Percentiles rank a stretch among this genome's conserved stretches.
phyloP scores from a whole-genome alignment of 75 land plant species.

The Pinus tabuliformis region DNA sequence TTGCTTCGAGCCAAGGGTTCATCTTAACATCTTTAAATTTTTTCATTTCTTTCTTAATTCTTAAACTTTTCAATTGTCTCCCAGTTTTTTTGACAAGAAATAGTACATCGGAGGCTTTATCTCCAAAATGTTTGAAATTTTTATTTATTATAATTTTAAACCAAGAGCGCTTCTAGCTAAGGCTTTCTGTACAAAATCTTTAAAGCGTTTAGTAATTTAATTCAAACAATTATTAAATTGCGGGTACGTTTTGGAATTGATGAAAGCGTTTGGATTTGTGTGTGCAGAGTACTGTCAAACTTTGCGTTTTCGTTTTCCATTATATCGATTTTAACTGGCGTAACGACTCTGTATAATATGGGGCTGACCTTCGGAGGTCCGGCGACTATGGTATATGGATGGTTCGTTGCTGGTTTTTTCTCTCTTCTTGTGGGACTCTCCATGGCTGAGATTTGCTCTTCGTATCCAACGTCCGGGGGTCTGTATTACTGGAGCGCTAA shows the following conservation, averaged over 20 bases:
- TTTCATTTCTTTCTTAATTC: too few relatives aligned
- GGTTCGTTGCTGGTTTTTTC: slow-evolving; percentile 41
- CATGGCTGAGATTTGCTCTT: slow-evolving; percentile 68
- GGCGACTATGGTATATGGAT: slow-evolving; percentile 46
- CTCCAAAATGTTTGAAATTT: too few relatives aligned
- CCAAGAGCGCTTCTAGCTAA: too few relatives aligned
- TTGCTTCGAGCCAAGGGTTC: too few relatives aligned
- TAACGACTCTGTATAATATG: slow-evolving; percentile 39
- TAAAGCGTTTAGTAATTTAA: too few relatives aligned
- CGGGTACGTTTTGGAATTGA: background rate
- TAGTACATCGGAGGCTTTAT: too few relatives aligned
- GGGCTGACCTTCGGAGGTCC: slow-evolving; percentile 57
- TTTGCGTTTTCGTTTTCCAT: slow-evolving; percentile 51
- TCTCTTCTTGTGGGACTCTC: slow-evolving; percentile 41
- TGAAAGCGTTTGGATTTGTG: background rate
- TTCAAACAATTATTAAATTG: too few relatives aligned
- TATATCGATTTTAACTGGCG: slow-evolving; percentile 46
- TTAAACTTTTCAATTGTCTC: too few relatives aligned
- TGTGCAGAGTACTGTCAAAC: slow-evolving; percentile 28
- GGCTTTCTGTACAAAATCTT: too few relatives aligned
- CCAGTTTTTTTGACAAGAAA: too few relatives aligned
- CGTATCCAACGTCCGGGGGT: slow-evolving; percentile 62
- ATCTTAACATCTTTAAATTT: too few relatives aligned
- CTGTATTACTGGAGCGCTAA: slow-evolving; percentile 58
- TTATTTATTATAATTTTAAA: too few relatives aligned